A percentile compares a stretch with the other conserved stretches of the same genome.
Conservation (phyloP, 2,329 filamentous ascomycete genomes). For the Epichloe elymi region DNA sequence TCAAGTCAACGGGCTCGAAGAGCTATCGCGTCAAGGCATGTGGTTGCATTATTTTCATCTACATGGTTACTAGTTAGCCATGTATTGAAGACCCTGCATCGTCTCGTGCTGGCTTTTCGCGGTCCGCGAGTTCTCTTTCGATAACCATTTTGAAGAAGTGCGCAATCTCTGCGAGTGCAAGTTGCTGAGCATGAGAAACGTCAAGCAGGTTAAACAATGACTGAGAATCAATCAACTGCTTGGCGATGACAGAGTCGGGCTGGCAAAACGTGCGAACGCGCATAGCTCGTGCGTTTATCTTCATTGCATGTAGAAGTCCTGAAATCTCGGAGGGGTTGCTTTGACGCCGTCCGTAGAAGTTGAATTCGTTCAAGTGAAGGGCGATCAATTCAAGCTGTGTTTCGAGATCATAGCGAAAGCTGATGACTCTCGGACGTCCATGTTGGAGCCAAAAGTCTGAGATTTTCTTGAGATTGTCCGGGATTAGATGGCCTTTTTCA, state of each 20-base stretch:
- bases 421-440: slow-evolving; percentile 40
- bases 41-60: not conserved
- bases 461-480: slow-evolving; percentile 37
- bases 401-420: slow-evolving; percentile 47
- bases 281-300: slow-evolving; percentile 37
- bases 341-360: slow-evolving; percentile 38
- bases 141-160: slow-evolving; percentile 42
- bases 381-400: slow-evolving; percentile 43
- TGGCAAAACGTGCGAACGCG: slow-evolving; percentile 43
- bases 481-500: slow-evolving; percentile 39
- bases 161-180: slow-evolving; percentile 34
- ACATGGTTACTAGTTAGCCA: not conserved
- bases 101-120: not conserved
- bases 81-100: not conserved
- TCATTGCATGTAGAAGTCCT: slow-evolving; percentile 38
- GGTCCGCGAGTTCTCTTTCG: slow-evolving; percentile 24
- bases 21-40: not conserved
- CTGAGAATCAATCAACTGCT: slow-evolving; percentile 42
- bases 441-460: slow-evolving; percentile 37
- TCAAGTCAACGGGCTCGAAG: not conserved
- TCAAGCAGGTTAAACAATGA: slow-evolving; percentile 37
- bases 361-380: slow-evolving; percentile 37
- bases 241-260: slow-evolving; percentile 43
- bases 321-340: slow-evolving; percentile 28
- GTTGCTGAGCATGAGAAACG: slow-evolving; percentile 28